Base-by-base conservation (phyloP, 805 yeast genomes). In the Metschnikowia rubicola region DNA sequence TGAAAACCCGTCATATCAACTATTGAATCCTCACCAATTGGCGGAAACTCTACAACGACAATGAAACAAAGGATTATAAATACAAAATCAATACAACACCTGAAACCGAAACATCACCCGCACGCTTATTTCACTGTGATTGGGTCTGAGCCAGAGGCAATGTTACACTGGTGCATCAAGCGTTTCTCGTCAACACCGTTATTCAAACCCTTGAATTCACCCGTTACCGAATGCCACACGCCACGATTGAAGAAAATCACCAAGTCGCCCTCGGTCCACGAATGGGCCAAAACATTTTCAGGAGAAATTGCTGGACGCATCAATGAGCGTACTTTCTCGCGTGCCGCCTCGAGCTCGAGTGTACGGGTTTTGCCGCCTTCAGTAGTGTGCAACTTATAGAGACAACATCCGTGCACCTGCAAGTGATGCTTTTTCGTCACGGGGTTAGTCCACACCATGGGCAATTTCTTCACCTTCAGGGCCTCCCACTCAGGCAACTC, bases 401-500 rank as follows among this genome's bases (percentile, higher is more conserved):
- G 83, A 67, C 96, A 88, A 63, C 96, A 87, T 4, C 95, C 96
- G 62, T 89, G 96, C 10, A 86, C 86, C 67, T 89, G 96, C 53
- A 89, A 74, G 59, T 87, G 96, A 47, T 83, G 94, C 55, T 85
- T 77, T 33, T 83, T 83, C 35, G 96, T 89, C 35, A 84, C 83
- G 13, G 96, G 96, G 63, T 89, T 89, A 5, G 95, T 88, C 96
- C 96, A 89, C 3, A 88, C 95, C 72, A 89, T 71, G 10, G 96
- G 96, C 53, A 88, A 74, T 52, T 71, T 79, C 69, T 88, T 88
- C 54, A 89, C 70, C 65, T 88, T 87, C 35, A 81, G 67, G 46
- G 79, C 84, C 61, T 88, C 95, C 96, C 96, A 89, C 41, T 75
- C 78, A 17, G 96, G 96, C 47, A 89, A 74, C 54, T 86, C 74